phyloP scores from a whole-genome alignment of 2,329 filamentous ascomycete genomes.

The Cladophialophora psammophila region DNA sequence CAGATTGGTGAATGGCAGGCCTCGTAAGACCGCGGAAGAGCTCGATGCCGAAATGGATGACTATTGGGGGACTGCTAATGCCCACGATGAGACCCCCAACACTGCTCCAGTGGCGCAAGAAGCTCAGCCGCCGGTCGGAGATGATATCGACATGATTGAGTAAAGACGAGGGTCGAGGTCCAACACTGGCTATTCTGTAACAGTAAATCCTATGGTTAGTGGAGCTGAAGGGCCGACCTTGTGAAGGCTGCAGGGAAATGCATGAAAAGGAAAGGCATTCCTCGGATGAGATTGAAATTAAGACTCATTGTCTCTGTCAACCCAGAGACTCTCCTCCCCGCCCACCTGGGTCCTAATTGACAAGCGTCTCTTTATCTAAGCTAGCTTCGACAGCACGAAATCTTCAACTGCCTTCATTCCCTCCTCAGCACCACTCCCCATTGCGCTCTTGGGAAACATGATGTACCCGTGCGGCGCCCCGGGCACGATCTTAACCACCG shows the following conservation, averaged over 20 bases:
- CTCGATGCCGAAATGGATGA: slow-evolving; percentile 97
- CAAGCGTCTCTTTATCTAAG: slow-evolving; percentile 13
- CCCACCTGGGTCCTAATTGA: slow-evolving; percentile 68
- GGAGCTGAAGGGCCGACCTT: neutral
- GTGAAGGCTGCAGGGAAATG: neutral
- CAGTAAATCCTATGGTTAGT: neutral
- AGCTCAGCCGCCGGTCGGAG: slow-evolving; percentile 46
- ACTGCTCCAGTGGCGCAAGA: slow-evolving; percentile 46
- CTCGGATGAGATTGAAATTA: neutral
- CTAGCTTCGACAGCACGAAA: slow-evolving; percentile 34
- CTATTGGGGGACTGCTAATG: slow-evolving; percentile 71
- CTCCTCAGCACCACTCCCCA: slow-evolving; percentile 35
- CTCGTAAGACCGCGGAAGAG: slow-evolving; percentile 88
- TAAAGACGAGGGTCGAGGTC: slow-evolving; percentile 43
- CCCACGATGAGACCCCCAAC: slow-evolving; percentile 47
- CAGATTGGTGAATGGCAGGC: slow-evolving; percentile 62
- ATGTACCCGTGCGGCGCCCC: slow-evolving; percentile 61
- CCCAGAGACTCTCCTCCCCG: neutral
- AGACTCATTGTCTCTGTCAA: neutral
- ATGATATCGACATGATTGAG: slow-evolving; percentile 77
- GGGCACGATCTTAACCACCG: slow-evolving; percentile 60
- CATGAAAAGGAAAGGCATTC: neutral
- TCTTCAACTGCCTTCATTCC: slow-evolving; percentile 36
- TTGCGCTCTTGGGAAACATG: slow-evolving; percentile 36
- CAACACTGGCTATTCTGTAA: neutral